Evolutionary conservation across 208 protist species (phyloP).

Genomic region (Vickermania spadyakhi): DNA sequence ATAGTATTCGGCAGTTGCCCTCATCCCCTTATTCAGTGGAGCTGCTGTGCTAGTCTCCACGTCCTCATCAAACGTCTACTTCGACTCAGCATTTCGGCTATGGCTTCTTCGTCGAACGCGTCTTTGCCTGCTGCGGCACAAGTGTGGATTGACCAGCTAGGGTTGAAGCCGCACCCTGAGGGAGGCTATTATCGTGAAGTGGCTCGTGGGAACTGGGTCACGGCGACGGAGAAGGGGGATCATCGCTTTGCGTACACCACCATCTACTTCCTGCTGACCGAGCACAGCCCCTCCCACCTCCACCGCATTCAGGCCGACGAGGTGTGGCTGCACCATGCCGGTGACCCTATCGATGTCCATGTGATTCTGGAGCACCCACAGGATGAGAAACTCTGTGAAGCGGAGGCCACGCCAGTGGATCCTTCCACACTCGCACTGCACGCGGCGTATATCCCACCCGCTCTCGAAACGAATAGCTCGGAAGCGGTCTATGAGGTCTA

Average conservation of each 20-base stretch:
- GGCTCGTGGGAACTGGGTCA: conserved; percentile 10
- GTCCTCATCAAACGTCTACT: too few species aligned
- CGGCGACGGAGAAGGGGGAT: conserved; percentile 14
- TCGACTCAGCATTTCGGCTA: too few species aligned
- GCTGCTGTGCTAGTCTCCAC: too few species aligned
- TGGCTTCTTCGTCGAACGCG: too few species aligned
- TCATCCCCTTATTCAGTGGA: too few species aligned
- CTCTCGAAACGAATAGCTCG: background rate
- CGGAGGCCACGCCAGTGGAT: background rate
- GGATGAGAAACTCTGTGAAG: conserved; percentile 14
- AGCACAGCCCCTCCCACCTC: conserved; percentile 28
- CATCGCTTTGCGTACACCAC: background rate
- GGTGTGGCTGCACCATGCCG: conserved; percentile 34
- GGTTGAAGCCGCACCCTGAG: conserved; percentile 30
- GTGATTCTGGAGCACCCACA: conserved; percentile 14
- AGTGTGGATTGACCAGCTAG: conserved; percentile 33
- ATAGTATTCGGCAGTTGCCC: too few species aligned
- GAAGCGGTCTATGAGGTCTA: conserved; percentile 16
- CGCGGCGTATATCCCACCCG: background rate
- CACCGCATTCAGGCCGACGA: conserved; percentile 44
- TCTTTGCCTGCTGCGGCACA: too few species aligned
- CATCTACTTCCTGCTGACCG: conserved; percentile 6
- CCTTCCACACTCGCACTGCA: background rate
- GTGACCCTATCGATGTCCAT: conserved; percentile 32
- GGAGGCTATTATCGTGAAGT: conserved; percentile 29